These are phyloP conservation scores for Silene vulgaris DNA, from an alignment of 179 eudicot genomes.

Conservation along the genomic window DNA sequence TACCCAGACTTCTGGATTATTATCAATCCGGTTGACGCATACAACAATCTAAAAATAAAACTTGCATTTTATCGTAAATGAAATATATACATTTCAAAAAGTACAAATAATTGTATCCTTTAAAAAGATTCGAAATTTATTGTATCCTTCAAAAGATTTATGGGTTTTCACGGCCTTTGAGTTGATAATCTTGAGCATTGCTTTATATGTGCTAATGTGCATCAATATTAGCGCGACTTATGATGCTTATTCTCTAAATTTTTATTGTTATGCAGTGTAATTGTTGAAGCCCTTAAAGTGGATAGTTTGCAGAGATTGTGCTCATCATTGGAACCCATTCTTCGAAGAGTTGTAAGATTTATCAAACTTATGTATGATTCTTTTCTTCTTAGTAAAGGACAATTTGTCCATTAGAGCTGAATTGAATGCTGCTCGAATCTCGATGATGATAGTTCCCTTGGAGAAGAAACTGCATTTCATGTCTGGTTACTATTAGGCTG, in stretches of 20 bases:
- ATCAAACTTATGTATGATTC: slow-evolving; percentile 30
- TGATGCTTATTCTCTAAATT: background rate
- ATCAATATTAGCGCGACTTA: slow-evolving; percentile 1
- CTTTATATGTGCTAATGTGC: background rate
- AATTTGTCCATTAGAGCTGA: background rate
- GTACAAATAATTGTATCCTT: too few species aligned
- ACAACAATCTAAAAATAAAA: too few species aligned
- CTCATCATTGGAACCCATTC: slow-evolving; percentile 96
- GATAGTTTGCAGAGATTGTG: slow-evolving; percentile 95
- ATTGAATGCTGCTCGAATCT: background rate
- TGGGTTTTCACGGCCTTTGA: background rate
- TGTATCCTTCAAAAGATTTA: background rate
- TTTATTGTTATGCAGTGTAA: slow-evolving; percentile 57
- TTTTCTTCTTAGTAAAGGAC: slow-evolving; percentile 21
- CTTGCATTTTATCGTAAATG: too few species aligned
- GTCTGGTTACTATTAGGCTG: too few species aligned
- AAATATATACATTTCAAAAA: too few species aligned
- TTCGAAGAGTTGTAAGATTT: slow-evolving; percentile 96
- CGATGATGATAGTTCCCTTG: background rate
- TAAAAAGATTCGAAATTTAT: too few species aligned
- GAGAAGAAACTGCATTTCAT: background rate
- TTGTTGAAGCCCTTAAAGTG: slow-evolving; percentile 95
- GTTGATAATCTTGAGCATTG: background rate
- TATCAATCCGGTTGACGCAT: too few species aligned
- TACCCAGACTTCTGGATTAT: too few species aligned